Conservation (phyloP, 2,329 filamentous ascomycete species). For the Epichloe sibirici region DNA sequence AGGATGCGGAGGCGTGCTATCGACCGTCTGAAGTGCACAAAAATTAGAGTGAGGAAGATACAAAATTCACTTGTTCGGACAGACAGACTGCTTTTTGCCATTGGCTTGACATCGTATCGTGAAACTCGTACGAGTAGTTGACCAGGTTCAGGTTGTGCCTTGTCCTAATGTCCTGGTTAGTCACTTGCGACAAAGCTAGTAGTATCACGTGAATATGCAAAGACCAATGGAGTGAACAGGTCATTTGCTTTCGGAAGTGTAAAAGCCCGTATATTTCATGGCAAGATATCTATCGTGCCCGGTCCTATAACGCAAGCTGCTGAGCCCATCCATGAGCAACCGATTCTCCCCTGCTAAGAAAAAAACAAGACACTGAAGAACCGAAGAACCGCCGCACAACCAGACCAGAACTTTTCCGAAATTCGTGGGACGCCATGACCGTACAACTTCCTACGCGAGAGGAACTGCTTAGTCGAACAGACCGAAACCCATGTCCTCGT, state of each 20-base stretch:
- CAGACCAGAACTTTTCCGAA: constrained; percentile 21
- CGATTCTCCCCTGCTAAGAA: constrained; percentile 18
- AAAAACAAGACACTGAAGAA: constrained; percentile 15
- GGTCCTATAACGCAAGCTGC: constrained; percentile 14
- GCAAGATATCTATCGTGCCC: constrained; percentile 14
- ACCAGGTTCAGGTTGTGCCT: no score
- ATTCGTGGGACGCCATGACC: constrained; percentile 21
- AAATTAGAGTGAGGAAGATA: neutral
- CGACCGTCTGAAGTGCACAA: constrained; percentile 11
- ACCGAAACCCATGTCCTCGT: constrained; percentile 68
- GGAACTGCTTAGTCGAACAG: constrained; percentile 54
- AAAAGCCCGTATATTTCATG: constrained; percentile 19
- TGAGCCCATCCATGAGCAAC: constrained; percentile 18
- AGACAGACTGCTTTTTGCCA: no score
- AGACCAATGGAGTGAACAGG: neutral
- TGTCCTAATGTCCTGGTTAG: no score
- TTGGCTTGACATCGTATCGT: no score
- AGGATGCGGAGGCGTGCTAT: constrained; percentile 16
- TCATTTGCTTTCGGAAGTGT: constrained; percentile 12
- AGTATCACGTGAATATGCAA: no score
- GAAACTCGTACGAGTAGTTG: no score
- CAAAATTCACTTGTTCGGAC: no score
- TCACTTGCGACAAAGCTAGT: no score
- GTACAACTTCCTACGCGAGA: constrained; percentile 13
- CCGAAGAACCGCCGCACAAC: constrained; percentile 20